Evolutionary conservation across 306 rosid species (phyloP), one percentile per base, ranked within the genome.

Genomic region (Acacia acuminata): DNA sequence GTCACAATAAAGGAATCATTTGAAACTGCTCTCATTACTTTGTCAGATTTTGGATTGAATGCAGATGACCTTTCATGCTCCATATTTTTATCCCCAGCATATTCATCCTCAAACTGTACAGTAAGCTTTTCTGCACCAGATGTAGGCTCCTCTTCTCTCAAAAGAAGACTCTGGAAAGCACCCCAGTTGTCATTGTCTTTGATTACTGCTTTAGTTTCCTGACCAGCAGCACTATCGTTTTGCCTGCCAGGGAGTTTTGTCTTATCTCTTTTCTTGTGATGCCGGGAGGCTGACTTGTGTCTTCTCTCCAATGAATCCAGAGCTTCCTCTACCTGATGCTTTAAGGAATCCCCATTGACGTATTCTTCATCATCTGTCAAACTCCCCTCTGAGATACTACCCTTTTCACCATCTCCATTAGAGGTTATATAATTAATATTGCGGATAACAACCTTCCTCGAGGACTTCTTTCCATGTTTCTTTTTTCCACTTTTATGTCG

Each of bases 381-480:
- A 85, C 83, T 88, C 61, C 78, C 97, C 44, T 96, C 97, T 4
- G 98, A 88, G 82, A 9, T 25, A 80, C 90, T 88, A 74, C 89
- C 92, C 76, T 82, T 87, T 73, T 88, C 97, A 65, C 91, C 97
- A 77, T 95, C 94, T 83, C 89, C 87, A 58, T 90, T 93, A 42
- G 99, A 92, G 77, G 96, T 92, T 80, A 96, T 96, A 86, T 96
- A 96, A 81, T 96, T 96, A 75, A 96, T 96, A 86, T 96, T 96
- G 51, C 98, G 99, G 69, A 96, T 96, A 64, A 94, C 97, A 53
- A 96, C 99, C 83, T 88, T 92, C 87, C 99, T 88, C 2, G 97
- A 90, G 82, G 97, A 86, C 87, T 90, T 94, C 88, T 86, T 92
- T 73, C 94, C 89, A 12, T 87, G 90, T 86, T 84, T 92, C 88